These are phyloP conservation scores for Scutellaria minor DNA, from an alignment of 257 asterid genomes.

Conservation along the genomic window DNA sequence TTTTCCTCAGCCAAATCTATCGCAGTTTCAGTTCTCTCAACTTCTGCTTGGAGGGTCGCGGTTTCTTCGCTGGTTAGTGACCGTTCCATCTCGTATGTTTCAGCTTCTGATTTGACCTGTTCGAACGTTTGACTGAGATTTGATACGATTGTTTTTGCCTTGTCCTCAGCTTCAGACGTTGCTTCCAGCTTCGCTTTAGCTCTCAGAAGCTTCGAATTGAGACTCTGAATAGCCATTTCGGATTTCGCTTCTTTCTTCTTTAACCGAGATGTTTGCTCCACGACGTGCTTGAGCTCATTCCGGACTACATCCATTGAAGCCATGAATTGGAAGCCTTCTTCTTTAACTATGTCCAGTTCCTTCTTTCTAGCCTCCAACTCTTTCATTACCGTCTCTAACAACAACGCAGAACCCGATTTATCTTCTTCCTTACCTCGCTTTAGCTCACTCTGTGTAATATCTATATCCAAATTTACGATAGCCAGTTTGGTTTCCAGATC, in stretches of 20 bases:
- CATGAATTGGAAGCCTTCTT: constrained; percentile 74
- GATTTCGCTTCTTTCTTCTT: constrained; percentile 61
- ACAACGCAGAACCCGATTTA: constrained; percentile 26
- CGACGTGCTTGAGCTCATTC: constrained; percentile 60
- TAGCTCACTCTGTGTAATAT: constrained; percentile 55
- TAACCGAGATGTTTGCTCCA: constrained; percentile 51
- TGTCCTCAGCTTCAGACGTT: constrained; percentile 61
- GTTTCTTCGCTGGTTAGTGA: constrained; percentile 54
- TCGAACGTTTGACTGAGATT: constrained; percentile 57
- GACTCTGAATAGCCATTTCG: constrained; percentile 60
- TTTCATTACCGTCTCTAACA: constrained; percentile 44
- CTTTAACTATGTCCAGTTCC: constrained; percentile 53
- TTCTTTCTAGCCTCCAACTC: constrained; percentile 61
- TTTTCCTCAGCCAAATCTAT: constrained; percentile 60
- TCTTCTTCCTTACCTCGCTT: constrained; percentile 48
- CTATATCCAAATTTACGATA: constrained; percentile 55
- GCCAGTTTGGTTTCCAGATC: constrained; percentile 58
- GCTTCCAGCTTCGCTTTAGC: constrained; percentile 73
- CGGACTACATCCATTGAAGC: constrained; percentile 75
- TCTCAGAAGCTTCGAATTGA: constrained; percentile 66
- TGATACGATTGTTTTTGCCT: constrained; percentile 53
- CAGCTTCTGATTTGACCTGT: constrained; percentile 60
- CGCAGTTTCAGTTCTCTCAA: constrained; percentile 61
- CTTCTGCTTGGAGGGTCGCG: constrained; percentile 47
- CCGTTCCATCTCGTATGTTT: constrained; percentile 53